Conservation (phyloP, 768 basidiomycete genomes). For the Naganishia vaughanmartiniae region DNA sequence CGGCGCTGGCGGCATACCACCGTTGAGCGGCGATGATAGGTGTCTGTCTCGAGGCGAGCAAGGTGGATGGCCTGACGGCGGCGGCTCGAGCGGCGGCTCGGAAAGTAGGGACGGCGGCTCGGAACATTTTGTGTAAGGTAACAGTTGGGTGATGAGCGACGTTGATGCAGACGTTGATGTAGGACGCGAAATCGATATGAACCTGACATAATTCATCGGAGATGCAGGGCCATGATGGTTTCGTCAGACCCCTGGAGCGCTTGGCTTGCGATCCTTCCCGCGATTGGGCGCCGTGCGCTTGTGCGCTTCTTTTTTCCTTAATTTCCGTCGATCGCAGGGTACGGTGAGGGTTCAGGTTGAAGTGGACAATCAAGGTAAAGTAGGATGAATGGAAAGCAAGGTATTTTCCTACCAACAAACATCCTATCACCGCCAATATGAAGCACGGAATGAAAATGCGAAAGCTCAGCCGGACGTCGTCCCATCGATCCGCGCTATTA, state of each 20-base stretch:
- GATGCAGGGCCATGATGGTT: not conserved
- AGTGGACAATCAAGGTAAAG: not conserved
- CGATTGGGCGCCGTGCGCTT: slow-evolving; percentile 21
- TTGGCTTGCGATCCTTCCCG: not conserved
- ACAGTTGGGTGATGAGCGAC: not conserved
- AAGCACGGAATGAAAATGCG: slow-evolving; percentile 92
- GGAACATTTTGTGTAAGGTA: slow-evolving; percentile 34
- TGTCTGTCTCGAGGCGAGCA: slow-evolving; percentile 6
- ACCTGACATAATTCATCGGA: slow-evolving; percentile 10
- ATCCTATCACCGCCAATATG: slow-evolving; percentile 56
- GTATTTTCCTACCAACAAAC: not conserved
- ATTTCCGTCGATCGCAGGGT: slow-evolving; percentile 20
- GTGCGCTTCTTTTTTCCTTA: slow-evolving; percentile 6
- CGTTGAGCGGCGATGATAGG: slow-evolving; percentile 27
- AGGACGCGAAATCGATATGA: not conserved
- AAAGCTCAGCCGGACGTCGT: slow-evolving; percentile 85
- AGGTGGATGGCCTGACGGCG: slow-evolving; percentile 25
- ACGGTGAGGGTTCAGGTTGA: not conserved
- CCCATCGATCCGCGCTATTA: slow-evolving; percentile 89
- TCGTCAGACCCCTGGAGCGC: not conserved
- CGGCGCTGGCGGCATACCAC: slow-evolving; percentile 65
- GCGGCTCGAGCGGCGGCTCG: slow-evolving; percentile 32
- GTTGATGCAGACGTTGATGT: not conserved
- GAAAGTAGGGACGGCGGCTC: slow-evolving; percentile 42
- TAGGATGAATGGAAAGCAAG: not conserved